Conservation (phyloP, 768 basidiomycete species). For the Psilocybe subaeruginosa region DNA sequence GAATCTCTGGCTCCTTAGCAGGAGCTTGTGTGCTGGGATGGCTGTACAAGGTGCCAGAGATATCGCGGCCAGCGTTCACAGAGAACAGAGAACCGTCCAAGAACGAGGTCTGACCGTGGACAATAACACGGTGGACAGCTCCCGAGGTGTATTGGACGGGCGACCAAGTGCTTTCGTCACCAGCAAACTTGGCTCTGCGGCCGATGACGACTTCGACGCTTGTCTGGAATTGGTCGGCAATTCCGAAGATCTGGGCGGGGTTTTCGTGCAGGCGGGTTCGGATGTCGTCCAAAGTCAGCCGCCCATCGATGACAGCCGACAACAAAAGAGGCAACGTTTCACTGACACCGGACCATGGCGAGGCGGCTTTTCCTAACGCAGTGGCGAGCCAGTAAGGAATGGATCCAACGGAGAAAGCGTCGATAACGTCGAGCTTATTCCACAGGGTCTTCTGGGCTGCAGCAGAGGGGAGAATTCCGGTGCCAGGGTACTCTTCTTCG, state of each 20-base stretch:
- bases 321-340: slow-evolving; percentile 89
- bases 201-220: slow-evolving; percentile 93
- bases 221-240: slow-evolving; percentile 85
- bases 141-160: slow-evolving; percentile 73
- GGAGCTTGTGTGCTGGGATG: slow-evolving; percentile 22
- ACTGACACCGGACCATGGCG: slow-evolving; percentile 78
- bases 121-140: slow-evolving; percentile 85
- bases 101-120: slow-evolving; percentile 88
- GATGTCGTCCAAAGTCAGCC: slow-evolving; percentile 82
- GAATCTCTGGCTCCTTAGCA: slow-evolving; percentile 33
- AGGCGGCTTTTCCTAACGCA: slow-evolving; percentile 61
- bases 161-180: slow-evolving; percentile 71
- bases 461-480: slow-evolving; percentile 65
- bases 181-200: slow-evolving; percentile 61
- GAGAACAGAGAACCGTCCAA: slow-evolving; percentile 80
- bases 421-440: slow-evolving; percentile 82
- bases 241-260: slow-evolving; percentile 87
- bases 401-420: slow-evolving; percentile 89
- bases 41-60: slow-evolving; percentile 60
- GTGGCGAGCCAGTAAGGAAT: slow-evolving; percentile 76
- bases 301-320: slow-evolving; percentile 80
- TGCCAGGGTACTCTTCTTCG: slow-evolving; percentile 68
- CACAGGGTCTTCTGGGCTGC: slow-evolving; percentile 86
- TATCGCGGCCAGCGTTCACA: slow-evolving; percentile 66
- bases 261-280: slow-evolving; percentile 87